Percentiles rank a stretch among this genome's conserved stretches.
phyloP scores from a whole-genome alignment of 2,329 filamentous ascomycete species.

The Apiospora malaysiana region DNA sequence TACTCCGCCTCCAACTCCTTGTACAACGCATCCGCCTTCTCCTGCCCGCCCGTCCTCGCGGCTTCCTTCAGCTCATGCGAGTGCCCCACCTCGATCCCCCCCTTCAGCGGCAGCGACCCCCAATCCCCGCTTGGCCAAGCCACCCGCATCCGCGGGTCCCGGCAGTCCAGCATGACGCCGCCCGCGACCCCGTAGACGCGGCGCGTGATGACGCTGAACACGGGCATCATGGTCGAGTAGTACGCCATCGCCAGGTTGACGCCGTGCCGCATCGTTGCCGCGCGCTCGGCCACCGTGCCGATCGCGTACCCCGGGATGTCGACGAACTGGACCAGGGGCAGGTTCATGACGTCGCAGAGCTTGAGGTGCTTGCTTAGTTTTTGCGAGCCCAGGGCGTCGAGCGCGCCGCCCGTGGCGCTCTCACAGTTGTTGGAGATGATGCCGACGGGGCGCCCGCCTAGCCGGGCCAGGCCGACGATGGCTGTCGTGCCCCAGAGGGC shows the following conservation, averaged over 20 bases:
- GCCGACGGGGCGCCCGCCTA: slow-evolving; percentile 62
- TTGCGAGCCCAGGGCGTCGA: slow-evolving; percentile 65
- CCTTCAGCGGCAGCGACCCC: slow-evolving; percentile 67
- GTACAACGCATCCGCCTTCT: slow-evolving; percentile 55
- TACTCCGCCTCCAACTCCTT: slow-evolving; percentile 65
- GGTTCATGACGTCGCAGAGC: slow-evolving; percentile 69
- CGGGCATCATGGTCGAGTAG: slow-evolving; percentile 65
- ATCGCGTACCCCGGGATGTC: slow-evolving; percentile 69
- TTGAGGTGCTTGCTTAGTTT: slow-evolving; percentile 67
- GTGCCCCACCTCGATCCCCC: slow-evolving; percentile 69
- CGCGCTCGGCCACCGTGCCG: slow-evolving; percentile 66
- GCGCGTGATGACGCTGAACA: slow-evolving; percentile 68
- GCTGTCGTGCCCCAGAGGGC: slow-evolving; percentile 66
- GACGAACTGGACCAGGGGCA: slow-evolving; percentile 68
- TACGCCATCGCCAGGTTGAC: slow-evolving; percentile 66
- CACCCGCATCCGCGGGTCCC: slow-evolving; percentile 65
- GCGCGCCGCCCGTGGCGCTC: slow-evolving; percentile 64
- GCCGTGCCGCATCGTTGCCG: slow-evolving; percentile 69
- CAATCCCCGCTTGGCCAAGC: slow-evolving; percentile 69
- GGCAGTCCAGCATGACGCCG: slow-evolving; percentile 66
- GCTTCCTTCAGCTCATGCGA: slow-evolving; percentile 60
- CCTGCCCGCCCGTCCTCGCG: slow-evolving; percentile 39
- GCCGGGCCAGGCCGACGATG: slow-evolving; percentile 64
- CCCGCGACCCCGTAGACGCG: slow-evolving; percentile 69
- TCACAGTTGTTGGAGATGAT: slow-evolving; percentile 67